Conservation (phyloP, 257 asterid genomes). For the Cordia subcordata region DNA sequence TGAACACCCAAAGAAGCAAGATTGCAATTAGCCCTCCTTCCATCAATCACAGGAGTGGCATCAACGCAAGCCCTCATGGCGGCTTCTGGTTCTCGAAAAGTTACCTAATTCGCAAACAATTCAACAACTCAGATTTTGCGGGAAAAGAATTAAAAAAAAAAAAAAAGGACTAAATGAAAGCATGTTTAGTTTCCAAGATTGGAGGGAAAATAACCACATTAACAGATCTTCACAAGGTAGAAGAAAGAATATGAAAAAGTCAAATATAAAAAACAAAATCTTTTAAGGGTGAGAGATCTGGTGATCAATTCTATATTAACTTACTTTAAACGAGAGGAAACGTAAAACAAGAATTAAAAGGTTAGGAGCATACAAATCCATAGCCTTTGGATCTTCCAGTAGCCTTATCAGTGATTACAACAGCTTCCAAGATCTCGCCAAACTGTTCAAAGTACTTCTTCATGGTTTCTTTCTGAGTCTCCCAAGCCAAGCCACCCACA, state of each 20-base stretch:
- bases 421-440: conserved; percentile 95
- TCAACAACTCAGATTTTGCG: no score
- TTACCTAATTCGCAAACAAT: conserved; percentile 41
- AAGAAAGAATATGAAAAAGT: neutral
- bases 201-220: neutral
- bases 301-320: neutral
- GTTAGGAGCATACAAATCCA: conserved; percentile 58
- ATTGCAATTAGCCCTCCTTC: conserved; percentile 96
- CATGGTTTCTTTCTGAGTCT: conserved; percentile 98
- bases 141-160: neutral
- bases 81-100: conserved; percentile 86
- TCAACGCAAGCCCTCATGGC: conserved; percentile 95
- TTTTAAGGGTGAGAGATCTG: neutral
- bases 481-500: conserved; percentile 99
- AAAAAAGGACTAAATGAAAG: neutral
- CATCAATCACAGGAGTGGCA: conserved; percentile 94
- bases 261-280: neutral
- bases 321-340: neutral
- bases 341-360: neutral
- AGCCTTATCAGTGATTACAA: conserved; percentile 84
- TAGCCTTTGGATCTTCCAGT: conserved; percentile 98
- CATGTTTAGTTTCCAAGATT: neutral
- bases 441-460: conserved; percentile 87
- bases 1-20: conserved; percentile 96
- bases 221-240: neutral